phyloP scores from a whole-genome alignment of 2,329 filamentous ascomycete genomes.

The Aspergillus intermedius region DNA sequence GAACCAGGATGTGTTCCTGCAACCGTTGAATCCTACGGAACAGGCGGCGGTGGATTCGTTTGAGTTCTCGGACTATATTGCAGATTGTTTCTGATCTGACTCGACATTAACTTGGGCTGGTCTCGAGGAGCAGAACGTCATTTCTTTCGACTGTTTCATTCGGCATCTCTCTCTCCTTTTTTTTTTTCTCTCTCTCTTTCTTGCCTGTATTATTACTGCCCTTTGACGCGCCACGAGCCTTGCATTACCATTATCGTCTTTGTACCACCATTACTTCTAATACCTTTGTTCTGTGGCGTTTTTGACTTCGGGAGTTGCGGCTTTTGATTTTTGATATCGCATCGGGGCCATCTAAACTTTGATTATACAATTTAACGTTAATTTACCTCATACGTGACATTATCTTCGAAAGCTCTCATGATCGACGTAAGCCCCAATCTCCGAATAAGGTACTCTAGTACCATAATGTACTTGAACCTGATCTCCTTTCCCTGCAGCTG shows the following conservation, averaged over 20 bases:
- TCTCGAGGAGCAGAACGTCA: slow-evolving; percentile 2
- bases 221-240: too few species aligned
- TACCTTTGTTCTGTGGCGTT: too few species aligned
- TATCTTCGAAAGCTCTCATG: too few species aligned
- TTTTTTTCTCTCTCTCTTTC: background rate
- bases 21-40: slow-evolving; percentile 5
- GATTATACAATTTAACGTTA: too few species aligned
- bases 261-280: too few species aligned
- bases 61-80: slow-evolving; percentile 15
- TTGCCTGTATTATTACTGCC: background rate
- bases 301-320: too few species aligned
- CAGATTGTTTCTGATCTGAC: slow-evolving; percentile 7
- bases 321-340: too few species aligned
- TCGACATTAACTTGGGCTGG: background rate
- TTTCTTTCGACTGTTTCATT: background rate
- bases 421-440: too few species aligned
- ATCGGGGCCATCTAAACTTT: too few species aligned
- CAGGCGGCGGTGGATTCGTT: slow-evolving; percentile 9
- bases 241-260: too few species aligned
- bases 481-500: background rate
- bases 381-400: too few species aligned
- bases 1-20: slow-evolving; percentile 1
- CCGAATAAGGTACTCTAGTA: too few species aligned
- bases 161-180: background rate
- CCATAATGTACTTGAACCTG: background rate